phyloP scores from a whole-genome alignment of 345 rosid species.

The Psidium friedrichsthalianum region DNA sequence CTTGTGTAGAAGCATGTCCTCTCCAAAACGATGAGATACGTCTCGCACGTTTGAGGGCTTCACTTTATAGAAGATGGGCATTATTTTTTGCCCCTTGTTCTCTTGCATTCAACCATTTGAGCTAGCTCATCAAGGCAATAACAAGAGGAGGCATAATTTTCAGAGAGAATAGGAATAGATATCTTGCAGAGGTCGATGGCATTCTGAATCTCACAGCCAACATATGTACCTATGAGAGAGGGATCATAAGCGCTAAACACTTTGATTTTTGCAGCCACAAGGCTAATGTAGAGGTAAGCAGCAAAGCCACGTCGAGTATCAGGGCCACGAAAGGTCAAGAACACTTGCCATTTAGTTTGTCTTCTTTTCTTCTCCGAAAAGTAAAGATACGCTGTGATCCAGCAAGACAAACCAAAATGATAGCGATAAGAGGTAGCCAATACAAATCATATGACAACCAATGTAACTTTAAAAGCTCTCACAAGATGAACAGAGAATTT shows the following conservation, averaged over 20 bases:
- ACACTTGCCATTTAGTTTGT: neutral
- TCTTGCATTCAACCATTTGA: neutral
- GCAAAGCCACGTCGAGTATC: neutral
- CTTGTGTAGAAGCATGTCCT: neutral
- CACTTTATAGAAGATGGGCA: neutral
- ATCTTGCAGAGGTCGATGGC: neutral
- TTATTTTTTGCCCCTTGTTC: neutral
- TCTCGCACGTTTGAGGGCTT: neutral
- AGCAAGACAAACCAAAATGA: neutral
- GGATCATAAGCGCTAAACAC: neutral
- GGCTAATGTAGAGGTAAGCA: neutral
- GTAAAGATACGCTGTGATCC: neutral
- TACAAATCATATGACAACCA: neutral
- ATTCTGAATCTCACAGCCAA: neutral
- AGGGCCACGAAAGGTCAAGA: neutral
- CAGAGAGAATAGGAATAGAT: neutral
- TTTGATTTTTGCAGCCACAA: neutral
- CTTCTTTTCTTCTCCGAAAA: no score
- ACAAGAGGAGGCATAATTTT: neutral
- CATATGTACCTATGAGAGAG: neutral
- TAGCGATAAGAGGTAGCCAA: neutral
- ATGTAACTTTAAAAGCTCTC: neutral
- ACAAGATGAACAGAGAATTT: neutral
- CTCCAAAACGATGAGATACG: neutral
- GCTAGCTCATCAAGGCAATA: neutral